Evolutionary conservation across 1,284 basidiomycete genomes (phyloP).

Genomic region (Apiotrichum gracile): DNA sequence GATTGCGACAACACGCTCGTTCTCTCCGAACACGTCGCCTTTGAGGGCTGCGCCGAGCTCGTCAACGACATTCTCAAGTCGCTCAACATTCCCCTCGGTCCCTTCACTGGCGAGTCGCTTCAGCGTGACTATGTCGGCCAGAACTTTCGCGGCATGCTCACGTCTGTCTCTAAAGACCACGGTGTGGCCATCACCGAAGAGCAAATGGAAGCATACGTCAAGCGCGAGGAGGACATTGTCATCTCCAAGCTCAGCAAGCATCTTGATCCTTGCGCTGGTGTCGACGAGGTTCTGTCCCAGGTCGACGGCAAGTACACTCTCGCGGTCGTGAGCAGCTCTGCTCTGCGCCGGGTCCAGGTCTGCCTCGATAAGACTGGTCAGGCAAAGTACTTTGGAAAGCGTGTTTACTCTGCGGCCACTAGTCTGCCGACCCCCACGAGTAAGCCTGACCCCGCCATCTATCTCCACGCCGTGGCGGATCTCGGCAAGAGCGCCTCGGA

Average conservation of each 20-base stretch:
- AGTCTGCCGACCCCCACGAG: conserved; percentile 17
- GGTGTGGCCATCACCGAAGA: conserved; percentile 9
- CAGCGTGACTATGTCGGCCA: conserved; percentile 23
- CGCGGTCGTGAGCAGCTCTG: conserved; percentile 20
- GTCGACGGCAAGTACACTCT: conserved; percentile 13
- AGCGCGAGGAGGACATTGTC: conserved; percentile 16
- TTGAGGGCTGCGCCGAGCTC: conserved; percentile 22
- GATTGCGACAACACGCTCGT: conserved; percentile 36
- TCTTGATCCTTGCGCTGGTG: conserved; percentile 16
- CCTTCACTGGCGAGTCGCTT: conserved; percentile 17
- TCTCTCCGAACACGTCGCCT: conserved; percentile 24
- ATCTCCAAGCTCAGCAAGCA: conserved; percentile 10
- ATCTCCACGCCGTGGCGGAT: conserved; percentile 13
- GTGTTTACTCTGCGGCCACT: conserved; percentile 23
- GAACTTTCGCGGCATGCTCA: conserved; percentile 26
- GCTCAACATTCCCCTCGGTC: conserved; percentile 1
- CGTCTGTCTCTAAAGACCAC: conserved; percentile 15
- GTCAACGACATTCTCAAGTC: conserved; percentile 16
- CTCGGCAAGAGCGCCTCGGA: conserved; percentile 10
- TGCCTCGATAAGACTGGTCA: conserved; percentile 17
- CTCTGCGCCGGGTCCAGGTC: conserved; percentile 21
- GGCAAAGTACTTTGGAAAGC: conserved; percentile 14
- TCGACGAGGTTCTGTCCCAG: conserved; percentile 9
- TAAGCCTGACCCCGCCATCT: conserved; percentile 30
- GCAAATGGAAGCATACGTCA: conserved; percentile 19